phyloP scores from a whole-genome alignment of 225 moss, liverwort and hornwort genomes.

The Physcomitrium patens region DNA sequence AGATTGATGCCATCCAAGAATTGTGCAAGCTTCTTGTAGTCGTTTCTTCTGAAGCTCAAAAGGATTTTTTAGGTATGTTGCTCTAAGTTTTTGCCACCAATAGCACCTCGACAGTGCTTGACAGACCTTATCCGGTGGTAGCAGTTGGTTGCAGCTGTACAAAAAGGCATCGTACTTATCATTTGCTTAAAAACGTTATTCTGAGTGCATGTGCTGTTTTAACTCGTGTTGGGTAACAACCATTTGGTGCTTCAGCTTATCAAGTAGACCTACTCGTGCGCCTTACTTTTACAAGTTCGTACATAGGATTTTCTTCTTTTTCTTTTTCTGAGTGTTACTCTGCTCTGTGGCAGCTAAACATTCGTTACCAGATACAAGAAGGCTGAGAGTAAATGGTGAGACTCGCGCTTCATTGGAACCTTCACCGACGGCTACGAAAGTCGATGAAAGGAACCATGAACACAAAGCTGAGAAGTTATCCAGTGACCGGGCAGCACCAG shows the following conservation, averaged over 20 bases:
- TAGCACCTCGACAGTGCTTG: not conserved
- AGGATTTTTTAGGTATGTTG: constrained; percentile 41
- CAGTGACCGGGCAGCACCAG: constrained; percentile 27
- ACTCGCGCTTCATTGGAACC: constrained; percentile 25
- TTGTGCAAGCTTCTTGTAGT: constrained; percentile 54
- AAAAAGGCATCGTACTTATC: not conserved
- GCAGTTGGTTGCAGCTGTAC: not conserved
- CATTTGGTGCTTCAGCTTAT: no score
- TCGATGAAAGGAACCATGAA: constrained; percentile 33
- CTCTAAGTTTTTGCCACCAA: not conserved
- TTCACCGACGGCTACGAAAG: constrained; percentile 24
- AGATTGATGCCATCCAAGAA: constrained; percentile 55
- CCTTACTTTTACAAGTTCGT: no score
- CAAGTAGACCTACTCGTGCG: no score
- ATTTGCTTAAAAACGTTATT: not conserved
- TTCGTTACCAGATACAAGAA: constrained; percentile 27
- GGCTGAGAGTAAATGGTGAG: constrained; percentile 36
- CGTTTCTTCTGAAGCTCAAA: constrained; percentile 44
- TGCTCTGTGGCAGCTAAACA: constrained; percentile 39
- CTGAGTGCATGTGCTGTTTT: not conserved
- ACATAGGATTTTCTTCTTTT: not conserved
- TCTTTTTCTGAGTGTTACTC: constrained; percentile 11
- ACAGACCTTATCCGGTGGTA: constrained; percentile 7
- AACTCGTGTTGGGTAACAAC: no score
- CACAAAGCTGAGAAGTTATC: constrained; percentile 30